These are phyloP conservation scores for Akanthomyces dipterigenus DNA, from an alignment of 2,329 filamentous ascomycete species.

Conservation along the genomic window DNA sequence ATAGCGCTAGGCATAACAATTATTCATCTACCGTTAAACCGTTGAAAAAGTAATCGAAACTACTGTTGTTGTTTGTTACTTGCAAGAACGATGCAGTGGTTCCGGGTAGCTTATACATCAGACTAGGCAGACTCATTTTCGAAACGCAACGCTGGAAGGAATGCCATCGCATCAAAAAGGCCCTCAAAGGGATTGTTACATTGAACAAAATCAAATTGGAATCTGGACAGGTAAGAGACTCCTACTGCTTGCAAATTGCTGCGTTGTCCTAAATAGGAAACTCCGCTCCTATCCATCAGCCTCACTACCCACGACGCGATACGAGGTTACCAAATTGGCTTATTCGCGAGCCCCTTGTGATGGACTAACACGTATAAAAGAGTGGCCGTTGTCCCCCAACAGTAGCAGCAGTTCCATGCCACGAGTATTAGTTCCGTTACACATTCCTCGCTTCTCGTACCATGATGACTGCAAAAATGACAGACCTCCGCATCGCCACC, in stretches of 20 bases:
- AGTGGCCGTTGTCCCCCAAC: not conserved
- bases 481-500: slow-evolving; percentile 11
- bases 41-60: no score
- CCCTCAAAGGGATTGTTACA: not conserved
- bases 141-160: no score
- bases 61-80: no score
- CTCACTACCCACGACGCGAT: not conserved
- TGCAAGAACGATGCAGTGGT: no score
- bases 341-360: not conserved
- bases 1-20: no score
- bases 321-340: not conserved
- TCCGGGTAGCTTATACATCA: no score
- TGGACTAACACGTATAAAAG: not conserved
- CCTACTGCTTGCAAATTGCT: not conserved
- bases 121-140: no score
- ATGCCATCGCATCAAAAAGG: not conserved
- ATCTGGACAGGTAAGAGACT: no score
- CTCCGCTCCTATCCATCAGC: not conserved
- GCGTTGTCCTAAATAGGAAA: not conserved
- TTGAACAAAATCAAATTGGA: not conserved
- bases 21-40: no score
- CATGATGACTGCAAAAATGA: not conserved
- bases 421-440: no score
- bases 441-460: not conserved
- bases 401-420: not conserved